phyloP scores from a whole-genome alignment of 2,329 filamentous ascomycete genomes.

The Chrysoporthe cubensis region DNA sequence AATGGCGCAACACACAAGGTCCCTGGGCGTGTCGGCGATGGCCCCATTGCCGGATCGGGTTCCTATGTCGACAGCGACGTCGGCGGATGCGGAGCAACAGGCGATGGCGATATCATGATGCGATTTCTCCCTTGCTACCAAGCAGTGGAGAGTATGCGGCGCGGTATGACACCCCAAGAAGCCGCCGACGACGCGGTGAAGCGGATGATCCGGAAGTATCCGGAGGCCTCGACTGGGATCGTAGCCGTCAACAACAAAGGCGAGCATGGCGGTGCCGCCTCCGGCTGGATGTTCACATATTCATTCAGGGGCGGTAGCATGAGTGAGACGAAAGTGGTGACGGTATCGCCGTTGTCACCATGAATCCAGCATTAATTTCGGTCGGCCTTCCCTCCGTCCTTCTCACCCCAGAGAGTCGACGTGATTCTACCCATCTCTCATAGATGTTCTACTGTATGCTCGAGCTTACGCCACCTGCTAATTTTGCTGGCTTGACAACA shows the following conservation, averaged over 20 bases:
- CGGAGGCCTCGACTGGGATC: constrained; percentile 50
- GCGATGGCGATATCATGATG: constrained; percentile 62
- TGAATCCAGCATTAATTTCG: neutral
- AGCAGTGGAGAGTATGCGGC: constrained; percentile 56
- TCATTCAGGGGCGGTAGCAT: constrained; percentile 53
- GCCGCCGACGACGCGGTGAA: constrained; percentile 56
- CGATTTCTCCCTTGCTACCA: constrained; percentile 62
- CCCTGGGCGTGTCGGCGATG: constrained; percentile 59
- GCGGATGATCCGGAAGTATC: constrained; percentile 54
- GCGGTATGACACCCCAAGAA: constrained; percentile 50
- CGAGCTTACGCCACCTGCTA: neutral
- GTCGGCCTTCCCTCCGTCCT: neutral
- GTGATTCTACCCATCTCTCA: neutral
- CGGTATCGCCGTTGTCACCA: constrained; percentile 40
- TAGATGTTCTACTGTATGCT: too few species aligned
- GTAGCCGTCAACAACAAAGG: constrained; percentile 55
- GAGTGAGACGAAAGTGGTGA: constrained; percentile 49
- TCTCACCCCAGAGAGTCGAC: neutral
- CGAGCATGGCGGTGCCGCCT: constrained; percentile 54
- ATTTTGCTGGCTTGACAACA: constrained; percentile 4
- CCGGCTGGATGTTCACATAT: constrained; percentile 60
- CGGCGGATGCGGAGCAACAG: constrained; percentile 59
- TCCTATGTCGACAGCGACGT: constrained; percentile 59
- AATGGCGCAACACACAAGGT: constrained; percentile 60
- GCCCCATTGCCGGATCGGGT: constrained; percentile 57